phyloP scores from a whole-genome alignment of 495 filamentous ascomycete species.

The Aspergillus hancockii region DNA sequence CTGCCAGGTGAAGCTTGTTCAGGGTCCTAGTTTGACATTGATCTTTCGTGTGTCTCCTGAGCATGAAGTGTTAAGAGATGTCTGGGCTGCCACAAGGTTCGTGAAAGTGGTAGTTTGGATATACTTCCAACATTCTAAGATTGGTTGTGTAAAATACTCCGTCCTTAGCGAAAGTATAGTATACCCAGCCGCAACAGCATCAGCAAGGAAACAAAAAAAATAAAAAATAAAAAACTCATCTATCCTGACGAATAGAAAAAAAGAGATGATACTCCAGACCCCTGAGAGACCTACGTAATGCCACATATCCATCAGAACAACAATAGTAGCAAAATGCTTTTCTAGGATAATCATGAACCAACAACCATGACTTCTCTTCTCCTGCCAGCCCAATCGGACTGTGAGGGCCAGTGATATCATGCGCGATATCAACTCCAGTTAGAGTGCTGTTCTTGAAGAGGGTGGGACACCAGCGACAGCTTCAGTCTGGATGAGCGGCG shows the following conservation, averaged over 20 bases:
- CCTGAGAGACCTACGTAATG: slow-evolving; percentile 4
- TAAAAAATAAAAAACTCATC: not conserved
- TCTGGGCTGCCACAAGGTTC: no score
- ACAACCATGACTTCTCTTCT: not conserved
- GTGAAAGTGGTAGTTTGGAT: not conserved
- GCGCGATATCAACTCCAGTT: not conserved
- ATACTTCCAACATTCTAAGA: not conserved
- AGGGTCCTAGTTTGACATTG: slow-evolving; percentile 13
- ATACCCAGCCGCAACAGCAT: not conserved
- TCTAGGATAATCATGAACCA: not conserved
- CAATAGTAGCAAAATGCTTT: not conserved
- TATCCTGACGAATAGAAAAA: not conserved
- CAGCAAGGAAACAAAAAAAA: no score
- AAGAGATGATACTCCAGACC: not conserved
- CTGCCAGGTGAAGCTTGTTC: slow-evolving; percentile 24
- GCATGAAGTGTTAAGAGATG: not conserved
- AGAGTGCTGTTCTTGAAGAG: slow-evolving; percentile 2
- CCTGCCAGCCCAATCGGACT: not conserved
- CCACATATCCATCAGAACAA: not conserved
- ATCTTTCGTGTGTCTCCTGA: not conserved
- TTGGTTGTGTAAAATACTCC: not conserved
- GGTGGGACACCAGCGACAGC: slow-evolving; percentile 4
- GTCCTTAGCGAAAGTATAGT: not conserved
- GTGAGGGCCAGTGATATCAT: not conserved
- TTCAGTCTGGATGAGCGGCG: slow-evolving; percentile 18